Evolutionary conservation across 345 rosid genomes (phyloP).

Genomic region (Sonneratia caseolaris): DNA sequence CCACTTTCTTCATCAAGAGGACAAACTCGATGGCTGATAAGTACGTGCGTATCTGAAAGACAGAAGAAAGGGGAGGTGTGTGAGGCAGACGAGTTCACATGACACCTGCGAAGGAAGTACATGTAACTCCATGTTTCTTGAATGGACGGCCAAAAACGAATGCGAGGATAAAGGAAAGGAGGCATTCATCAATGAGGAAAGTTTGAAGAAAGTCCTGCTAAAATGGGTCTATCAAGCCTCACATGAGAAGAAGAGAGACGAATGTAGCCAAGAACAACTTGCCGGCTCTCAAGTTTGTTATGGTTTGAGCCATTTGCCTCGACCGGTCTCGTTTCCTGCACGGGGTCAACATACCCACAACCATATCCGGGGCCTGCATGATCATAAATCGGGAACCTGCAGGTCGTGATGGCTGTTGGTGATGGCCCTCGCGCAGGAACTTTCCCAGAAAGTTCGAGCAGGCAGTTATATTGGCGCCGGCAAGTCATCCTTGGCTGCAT

Average conservation of each 20-base stretch:
- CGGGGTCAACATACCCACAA: background rate
- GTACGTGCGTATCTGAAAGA: too few species aligned
- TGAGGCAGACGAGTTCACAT: too few species aligned
- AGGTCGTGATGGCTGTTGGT: background rate
- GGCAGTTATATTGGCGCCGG: constrained; percentile 15
- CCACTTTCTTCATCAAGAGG: too few species aligned
- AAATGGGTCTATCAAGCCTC: constrained; percentile 5
- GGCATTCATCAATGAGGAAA: background rate
- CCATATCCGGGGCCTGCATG: background rate
- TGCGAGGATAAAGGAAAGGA: too few species aligned
- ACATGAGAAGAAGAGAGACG: constrained; percentile 43
- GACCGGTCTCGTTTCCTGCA: background rate
- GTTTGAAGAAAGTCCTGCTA: background rate
- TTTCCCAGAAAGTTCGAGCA: background rate
- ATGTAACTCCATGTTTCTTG: too few species aligned
- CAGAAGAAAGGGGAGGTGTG: too few species aligned
- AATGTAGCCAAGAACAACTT: constrained; percentile 49
- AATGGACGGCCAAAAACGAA: too few species aligned
- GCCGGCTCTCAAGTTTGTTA: constrained; percentile 17
- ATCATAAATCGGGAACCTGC: background rate
- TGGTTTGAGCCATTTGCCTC: background rate
- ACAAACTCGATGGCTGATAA: too few species aligned
- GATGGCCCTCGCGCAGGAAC: background rate
- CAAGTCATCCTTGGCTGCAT: constrained; percentile 66
- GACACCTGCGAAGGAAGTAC: too few species aligned